Conservation (phyloP, 2,329 filamentous ascomycete genomes). For the Diaporthe capsici region DNA sequence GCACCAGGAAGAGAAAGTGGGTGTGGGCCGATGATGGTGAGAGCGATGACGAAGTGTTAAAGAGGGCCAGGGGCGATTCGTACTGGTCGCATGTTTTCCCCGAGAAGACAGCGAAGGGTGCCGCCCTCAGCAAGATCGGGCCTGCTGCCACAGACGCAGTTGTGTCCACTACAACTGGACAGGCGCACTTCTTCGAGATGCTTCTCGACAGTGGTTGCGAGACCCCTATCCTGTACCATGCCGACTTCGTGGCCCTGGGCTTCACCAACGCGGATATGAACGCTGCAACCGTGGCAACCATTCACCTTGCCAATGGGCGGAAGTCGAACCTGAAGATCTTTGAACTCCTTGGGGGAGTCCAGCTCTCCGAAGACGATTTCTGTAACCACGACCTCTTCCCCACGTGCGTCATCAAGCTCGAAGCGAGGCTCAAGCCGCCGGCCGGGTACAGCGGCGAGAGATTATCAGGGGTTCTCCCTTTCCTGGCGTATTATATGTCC, state of each 20-base stretch:
- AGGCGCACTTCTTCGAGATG: slow-evolving; percentile 47
- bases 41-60: neutral
- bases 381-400: slow-evolving; percentile 14
- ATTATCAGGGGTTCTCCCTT: slow-evolving; percentile 59
- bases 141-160: neutral
- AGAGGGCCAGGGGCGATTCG: neutral
- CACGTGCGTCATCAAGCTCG: slow-evolving; percentile 43
- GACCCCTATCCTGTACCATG: slow-evolving; percentile 53
- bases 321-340: slow-evolving; percentile 47
- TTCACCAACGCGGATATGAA: slow-evolving; percentile 51
- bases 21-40: slow-evolving; percentile 12
- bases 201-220: slow-evolving; percentile 61
- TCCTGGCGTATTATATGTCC: slow-evolving; percentile 58
- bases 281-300: slow-evolving; percentile 48
- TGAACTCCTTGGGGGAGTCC: slow-evolving; percentile 53
- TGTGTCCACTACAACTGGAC: neutral
- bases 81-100: neutral
- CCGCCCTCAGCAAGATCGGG: neutral
- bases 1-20: slow-evolving; percentile 7
- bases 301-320: slow-evolving; percentile 44
- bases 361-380: slow-evolving; percentile 44
- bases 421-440: slow-evolving; percentile 31
- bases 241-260: slow-evolving; percentile 53
- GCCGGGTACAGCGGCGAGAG: slow-evolving; percentile 45
- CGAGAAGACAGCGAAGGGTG: slow-evolving; percentile 1